These are phyloP conservation scores for Diplodia mutila DNA, from an alignment of 2,329 filamentous ascomycete species.

Conservation along the genomic window DNA sequence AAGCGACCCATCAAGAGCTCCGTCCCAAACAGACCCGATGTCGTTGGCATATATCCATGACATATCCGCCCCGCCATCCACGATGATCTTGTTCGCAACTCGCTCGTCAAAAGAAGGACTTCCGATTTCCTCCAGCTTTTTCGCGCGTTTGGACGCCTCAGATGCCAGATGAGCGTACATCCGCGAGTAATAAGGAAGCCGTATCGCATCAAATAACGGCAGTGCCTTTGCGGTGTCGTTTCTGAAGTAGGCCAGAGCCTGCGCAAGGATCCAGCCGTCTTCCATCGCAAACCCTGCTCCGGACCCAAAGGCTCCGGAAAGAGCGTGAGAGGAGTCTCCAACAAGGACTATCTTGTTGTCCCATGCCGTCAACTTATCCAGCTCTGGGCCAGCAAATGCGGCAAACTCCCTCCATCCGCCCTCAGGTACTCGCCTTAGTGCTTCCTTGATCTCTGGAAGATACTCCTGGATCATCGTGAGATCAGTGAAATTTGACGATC, in stretches of 20 bases:
- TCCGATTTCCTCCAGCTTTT: conserved; percentile 28
- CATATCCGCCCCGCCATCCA: conserved; percentile 41
- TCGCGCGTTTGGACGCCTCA: conserved; percentile 24
- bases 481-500: neutral
- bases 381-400: conserved; percentile 52
- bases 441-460: conserved; percentile 46
- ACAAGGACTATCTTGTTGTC: conserved; percentile 54
- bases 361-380: conserved; percentile 48
- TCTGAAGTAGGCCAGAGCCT: conserved; percentile 33
- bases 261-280: conserved; percentile 51
- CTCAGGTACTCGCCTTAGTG: conserved; percentile 44
- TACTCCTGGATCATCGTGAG: conserved; percentile 40
- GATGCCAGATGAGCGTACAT: conserved; percentile 44
- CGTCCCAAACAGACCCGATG: conserved; percentile 44
- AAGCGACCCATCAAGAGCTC: neutral
- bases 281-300: conserved; percentile 53
- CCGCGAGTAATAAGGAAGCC: conserved; percentile 47
- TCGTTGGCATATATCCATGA: conserved; percentile 50
- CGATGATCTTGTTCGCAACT: conserved; percentile 37
- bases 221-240: conserved; percentile 36
- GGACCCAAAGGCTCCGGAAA: conserved; percentile 53
- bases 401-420: conserved; percentile 54
- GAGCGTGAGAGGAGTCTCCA: conserved; percentile 60
- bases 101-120: conserved; percentile 34
- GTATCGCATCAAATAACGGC: conserved; percentile 44